Base-by-base conservation (phyloP, 2,329 filamentous ascomycete genomes). In the Fusarium palustre region DNA sequence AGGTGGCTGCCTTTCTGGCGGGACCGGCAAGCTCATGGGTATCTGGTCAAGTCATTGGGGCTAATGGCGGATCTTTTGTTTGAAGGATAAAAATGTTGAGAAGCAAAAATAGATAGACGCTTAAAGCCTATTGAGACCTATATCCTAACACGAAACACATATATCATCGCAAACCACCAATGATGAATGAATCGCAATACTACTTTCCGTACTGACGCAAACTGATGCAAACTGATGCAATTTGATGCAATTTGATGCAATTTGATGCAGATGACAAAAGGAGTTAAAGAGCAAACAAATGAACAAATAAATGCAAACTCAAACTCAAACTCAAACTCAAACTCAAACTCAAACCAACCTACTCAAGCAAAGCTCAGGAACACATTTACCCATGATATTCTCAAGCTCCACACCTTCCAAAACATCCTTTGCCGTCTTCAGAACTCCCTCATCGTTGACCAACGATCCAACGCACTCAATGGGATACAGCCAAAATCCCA, bases 1-100 rank as follows among this genome's bases (percentile, higher is more conserved):
- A 42, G 2, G 25, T 62, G 4, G 59, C 59, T 16, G 34, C 47
- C 0, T 63, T 63, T 18, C 33, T 63, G 8, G 59, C 57, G 7
- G 59, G 59, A 1, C 47, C 59, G 1, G 31, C 30, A 3, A 62
- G 59, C 12, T 62, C 59, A 3, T 63, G 59, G 59, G 48, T 63
- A 7, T 63, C 59, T 38, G 57, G 57, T 1, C 59, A 63, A 9
- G 9, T 62, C 0, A 63, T 63, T 4, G 59, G 57, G 7, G 47
- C 57, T 6, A 63, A 63, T n/a, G 59, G 59, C 4, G 59, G 48
- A 11, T 55, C 59, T 2, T 63, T 63, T 18, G 59, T 63, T 7
- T 63, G 9, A 25, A 4, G 8, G 10, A 16, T 20, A 8, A 8
- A 2, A n/a, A 7, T 25, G 24, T 4, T 25, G 24, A 25, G 24